A percentile compares a stretch with the other conserved stretches of the same genome.
Conservation (phyloP, 1,284 basidiomycete species). For the Anthracocystis setariae region DNA sequence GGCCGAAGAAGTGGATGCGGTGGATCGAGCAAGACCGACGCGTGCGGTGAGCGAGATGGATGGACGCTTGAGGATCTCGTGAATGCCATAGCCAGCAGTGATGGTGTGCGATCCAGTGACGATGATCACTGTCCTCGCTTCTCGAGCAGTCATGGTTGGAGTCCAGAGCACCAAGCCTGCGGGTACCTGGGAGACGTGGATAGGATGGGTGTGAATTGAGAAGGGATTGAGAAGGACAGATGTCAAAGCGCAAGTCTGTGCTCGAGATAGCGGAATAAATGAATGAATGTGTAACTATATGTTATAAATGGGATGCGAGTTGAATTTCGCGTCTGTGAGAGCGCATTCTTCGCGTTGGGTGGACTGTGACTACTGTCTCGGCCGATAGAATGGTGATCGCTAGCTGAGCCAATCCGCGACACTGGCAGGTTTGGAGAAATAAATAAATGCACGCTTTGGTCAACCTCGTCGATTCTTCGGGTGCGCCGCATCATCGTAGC, state of each 20-base stretch:
- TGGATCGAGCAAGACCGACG: constrained; percentile 37
- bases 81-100: constrained; percentile 80
- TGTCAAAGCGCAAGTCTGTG: constrained; percentile 14
- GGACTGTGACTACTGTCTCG: constrained; percentile 11
- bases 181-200: neutral
- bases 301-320: constrained; percentile 2
- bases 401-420: constrained; percentile 30
- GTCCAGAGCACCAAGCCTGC: neutral
- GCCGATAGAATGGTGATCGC: constrained; percentile 45
- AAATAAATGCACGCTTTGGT: constrained; percentile 45
- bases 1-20: constrained; percentile 23
- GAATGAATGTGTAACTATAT: too few relatives aligned
- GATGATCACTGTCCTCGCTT: constrained; percentile 82
- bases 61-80: constrained; percentile 81
- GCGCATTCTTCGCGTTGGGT: constrained; percentile 27
- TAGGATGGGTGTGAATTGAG: neutral
- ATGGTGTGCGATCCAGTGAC: constrained; percentile 80
- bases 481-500: constrained; percentile 8
- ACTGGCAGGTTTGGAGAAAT: too few relatives aligned
- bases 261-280: constrained; percentile 2
- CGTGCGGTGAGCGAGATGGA: constrained; percentile 71
- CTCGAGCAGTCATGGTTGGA: constrained; percentile 71
- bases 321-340: constrained; percentile 15
- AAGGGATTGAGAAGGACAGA: neutral
- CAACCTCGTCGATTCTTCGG: constrained; percentile 11